Base-by-base conservation (phyloP, 768 basidiomycete genomes). In the Coprinopsis cinerea region DNA sequence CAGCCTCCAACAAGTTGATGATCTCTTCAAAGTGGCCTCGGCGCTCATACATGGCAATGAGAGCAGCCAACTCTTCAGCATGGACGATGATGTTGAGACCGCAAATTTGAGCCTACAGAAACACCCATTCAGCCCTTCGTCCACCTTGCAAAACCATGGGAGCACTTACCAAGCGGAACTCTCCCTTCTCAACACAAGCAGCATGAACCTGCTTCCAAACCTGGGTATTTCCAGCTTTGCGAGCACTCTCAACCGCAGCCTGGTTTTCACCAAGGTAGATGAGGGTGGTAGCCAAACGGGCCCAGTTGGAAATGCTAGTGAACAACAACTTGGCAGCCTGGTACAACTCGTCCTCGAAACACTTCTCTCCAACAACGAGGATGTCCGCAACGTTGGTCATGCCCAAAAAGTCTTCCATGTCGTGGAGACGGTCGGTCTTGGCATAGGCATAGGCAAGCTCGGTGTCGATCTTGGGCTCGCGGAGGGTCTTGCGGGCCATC, bases 141-240 rank as follows among this genome's bases (percentile, higher is more conserved):
- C 18, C 9, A 20, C 18, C 18, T 39, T 7, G 18, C 18, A 20
- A 17, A 39, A 39, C 10, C 18, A 14, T 34, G 37, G 18, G 15
- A 32, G 30, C 9, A 55, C 75, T 22, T 46, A 83, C 85, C 66
- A 98, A 67, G 52, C 93, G 87, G 82, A 98, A 98, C 64, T 99
- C 96, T 48, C 78, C 72, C 75, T 98, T 98, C 73, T 96, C 95
- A 50, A 99, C 85, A 70, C 96, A 99, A 34, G 96, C 96, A 20
- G 92, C 88, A 57, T 98, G 95, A 44, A 99, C 96, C 65, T 98
- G 96, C 69, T 97, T 98, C 96, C 96, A 99, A n/a, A 98, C 96
- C 70, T 98, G 95, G 4, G 96, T 99, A 62, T 98, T 98, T 10
- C 96, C 96, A 13, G 96, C 96, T 66, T 99, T 99, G 48, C 96